phyloP scores from a whole-genome alignment of 257 asterid species.

The Coffea canephora region DNA sequence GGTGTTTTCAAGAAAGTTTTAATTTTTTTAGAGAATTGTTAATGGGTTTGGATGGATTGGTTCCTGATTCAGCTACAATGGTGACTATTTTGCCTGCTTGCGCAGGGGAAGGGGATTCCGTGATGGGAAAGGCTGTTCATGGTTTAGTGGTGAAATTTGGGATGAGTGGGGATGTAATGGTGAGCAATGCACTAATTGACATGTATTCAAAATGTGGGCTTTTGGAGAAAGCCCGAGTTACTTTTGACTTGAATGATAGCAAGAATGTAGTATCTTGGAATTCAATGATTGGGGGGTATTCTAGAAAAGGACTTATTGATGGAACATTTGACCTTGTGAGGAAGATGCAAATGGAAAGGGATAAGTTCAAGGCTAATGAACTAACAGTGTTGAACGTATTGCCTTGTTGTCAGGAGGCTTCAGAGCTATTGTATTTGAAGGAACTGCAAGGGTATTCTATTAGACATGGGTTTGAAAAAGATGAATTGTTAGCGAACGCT shows the following conservation, averaged over 20 bases:
- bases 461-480: conserved; percentile 22
- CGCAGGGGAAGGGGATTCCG: conserved; percentile 20
- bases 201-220: conserved; percentile 35
- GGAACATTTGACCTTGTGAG: conserved; percentile 27
- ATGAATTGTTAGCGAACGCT: conserved; percentile 27
- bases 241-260: conserved; percentile 18
- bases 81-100: conserved; percentile 34
- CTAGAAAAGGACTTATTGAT: conserved; percentile 25
- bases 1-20: conserved; percentile 16
- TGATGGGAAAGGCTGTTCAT: conserved; percentile 29
- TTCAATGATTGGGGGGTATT: conserved; percentile 32
- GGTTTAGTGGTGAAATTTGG: conserved; percentile 29
- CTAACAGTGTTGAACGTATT: conserved; percentile 32
- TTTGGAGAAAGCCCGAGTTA: conserved; percentile 23
- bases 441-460: conserved; percentile 33
- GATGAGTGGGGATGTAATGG: conserved; percentile 23
- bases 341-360: conserved; percentile 19
- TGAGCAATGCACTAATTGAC: conserved; percentile 32
- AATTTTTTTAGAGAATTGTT: conserved; percentile 17
- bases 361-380: conserved; percentile 21
- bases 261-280: conserved; percentile 39
- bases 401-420: conserved; percentile 22
- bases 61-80: conserved; percentile 33
- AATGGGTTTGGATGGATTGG: conserved; percentile 1
- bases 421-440: conserved; percentile 26